Percentiles rank a stretch among this genome's conserved stretches.
phyloP scores from a whole-genome alignment of 2,329 filamentous ascomycete genomes.

The Botryotinia narcissicola region DNA sequence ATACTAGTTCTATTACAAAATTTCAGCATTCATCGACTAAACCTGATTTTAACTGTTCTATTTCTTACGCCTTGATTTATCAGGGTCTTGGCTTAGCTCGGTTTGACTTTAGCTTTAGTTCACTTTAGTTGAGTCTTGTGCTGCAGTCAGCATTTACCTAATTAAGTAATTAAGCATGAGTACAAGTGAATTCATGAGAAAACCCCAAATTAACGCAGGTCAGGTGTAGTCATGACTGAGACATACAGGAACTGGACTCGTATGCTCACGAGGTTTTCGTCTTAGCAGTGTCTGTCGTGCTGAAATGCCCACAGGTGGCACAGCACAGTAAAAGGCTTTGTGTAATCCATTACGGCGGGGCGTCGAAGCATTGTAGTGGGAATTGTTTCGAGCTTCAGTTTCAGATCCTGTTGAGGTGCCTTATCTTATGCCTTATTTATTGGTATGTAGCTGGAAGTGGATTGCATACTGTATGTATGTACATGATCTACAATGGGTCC shows the following conservation, averaged over 20 bases:
- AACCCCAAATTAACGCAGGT: constrained; percentile 4
- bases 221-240: constrained; percentile 5
- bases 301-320: constrained; percentile 5
- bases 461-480: background rate
- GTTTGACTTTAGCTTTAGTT: background rate
- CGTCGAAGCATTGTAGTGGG: background rate
- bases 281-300: background rate
- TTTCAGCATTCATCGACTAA: background rate
- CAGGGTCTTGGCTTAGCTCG: background rate
- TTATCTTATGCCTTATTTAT: background rate
- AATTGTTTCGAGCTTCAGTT: constrained; percentile 9
- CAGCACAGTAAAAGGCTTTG: constrained; percentile 2
- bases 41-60: background rate
- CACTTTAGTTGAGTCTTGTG: background rate
- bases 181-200: background rate
- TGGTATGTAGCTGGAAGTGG: background rate
- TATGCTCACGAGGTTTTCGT: constrained; percentile 5
- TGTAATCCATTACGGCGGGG: constrained; percentile 8
- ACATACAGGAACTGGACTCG: constrained; percentile 17
- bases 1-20: constrained; percentile 5
- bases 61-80: background rate
- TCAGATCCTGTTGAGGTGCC: constrained; percentile 8
- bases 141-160: constrained; percentile 11
- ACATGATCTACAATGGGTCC: background rate
- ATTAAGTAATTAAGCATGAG: constrained; percentile 1